Conservation (phyloP, 2,329 filamentous ascomycete species). For the Sporothrix sp. region DNA sequence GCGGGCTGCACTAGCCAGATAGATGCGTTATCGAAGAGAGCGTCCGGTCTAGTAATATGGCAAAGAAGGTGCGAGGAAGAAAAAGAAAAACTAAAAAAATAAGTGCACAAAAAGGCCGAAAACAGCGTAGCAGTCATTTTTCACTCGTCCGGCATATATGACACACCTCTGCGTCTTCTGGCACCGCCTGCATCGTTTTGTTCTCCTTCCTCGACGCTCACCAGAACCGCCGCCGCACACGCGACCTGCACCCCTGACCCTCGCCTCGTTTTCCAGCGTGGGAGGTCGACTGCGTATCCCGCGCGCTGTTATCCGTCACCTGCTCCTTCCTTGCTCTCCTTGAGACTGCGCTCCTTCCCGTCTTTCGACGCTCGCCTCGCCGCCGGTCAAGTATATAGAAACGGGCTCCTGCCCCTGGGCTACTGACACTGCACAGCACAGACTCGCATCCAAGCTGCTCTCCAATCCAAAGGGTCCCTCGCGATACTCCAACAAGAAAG, state of each 20-base stretch:
- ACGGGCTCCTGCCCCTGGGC: not conserved
- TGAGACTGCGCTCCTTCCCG: not conserved
- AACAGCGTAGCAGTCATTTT: conserved; percentile 10
- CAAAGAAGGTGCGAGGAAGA: not conserved
- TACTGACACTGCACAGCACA: conserved; percentile 3
- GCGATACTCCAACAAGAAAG: not conserved
- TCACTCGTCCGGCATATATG: not conserved
- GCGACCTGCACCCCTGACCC: conserved; percentile 1
- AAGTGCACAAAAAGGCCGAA: not conserved
- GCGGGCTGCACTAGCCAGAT: conserved; percentile 7
- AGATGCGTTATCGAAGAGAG: conserved; percentile 2
- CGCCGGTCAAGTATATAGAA: conserved; percentile 8
- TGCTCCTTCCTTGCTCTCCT: not conserved
- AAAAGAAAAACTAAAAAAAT: not conserved
- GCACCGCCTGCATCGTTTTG: not conserved
- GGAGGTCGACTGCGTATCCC: not conserved
- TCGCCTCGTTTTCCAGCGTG: conserved; percentile 2
- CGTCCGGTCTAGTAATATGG: conserved; percentile 1
- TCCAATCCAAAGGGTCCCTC: not conserved
- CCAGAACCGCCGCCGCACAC: not conserved
- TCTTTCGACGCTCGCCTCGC: not conserved
- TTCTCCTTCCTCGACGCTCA: conserved; percentile 5
- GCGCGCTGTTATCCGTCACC: not conserved
- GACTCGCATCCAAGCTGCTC: not conserved
- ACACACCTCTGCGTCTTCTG: conserved; percentile 1